phyloP scores from a whole-genome alignment of 768 basidiomycete genomes.

The Psilocybe tampanensis region DNA sequence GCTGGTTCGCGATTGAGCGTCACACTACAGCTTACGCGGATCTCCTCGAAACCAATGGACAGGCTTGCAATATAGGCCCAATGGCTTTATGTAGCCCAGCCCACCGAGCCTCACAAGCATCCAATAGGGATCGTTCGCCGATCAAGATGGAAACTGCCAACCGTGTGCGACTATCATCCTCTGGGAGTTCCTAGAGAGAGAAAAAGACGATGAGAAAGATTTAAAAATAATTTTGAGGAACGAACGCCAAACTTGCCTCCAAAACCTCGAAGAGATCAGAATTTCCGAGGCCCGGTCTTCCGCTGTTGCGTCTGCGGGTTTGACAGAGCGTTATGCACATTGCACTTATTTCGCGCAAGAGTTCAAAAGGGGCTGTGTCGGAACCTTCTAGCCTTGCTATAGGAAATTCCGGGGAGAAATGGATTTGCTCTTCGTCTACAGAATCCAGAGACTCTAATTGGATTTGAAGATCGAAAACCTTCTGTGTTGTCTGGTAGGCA shows the following conservation, averaged over 20 bases:
- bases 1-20: too few relatives aligned
- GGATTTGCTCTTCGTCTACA: conserved; percentile 4
- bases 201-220: conserved; percentile 2
- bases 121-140: conserved; percentile 53
- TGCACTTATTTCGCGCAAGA: conserved; percentile 19
- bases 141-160: conserved; percentile 48
- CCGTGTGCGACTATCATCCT: conserved; percentile 39
- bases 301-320: conserved; percentile 29
- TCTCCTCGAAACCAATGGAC: neutral
- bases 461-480: conserved; percentile 12
- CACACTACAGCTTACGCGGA: too few relatives aligned
- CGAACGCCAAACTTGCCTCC: conserved; percentile 35
- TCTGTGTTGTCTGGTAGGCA: neutral
- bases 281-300: conserved; percentile 23
- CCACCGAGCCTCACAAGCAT: conserved; percentile 53
- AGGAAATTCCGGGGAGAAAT: neutral
- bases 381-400: neutral
- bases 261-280: conserved; percentile 36
- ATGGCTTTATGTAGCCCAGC: neutral
- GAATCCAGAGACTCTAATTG: conserved; percentile 1
- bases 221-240: neutral
- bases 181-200: conserved; percentile 37
- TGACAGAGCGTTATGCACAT: conserved; percentile 33
- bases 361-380: neutral
- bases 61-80: neutral